phyloP scores from a whole-genome alignment of 768 basidiomycete species.

The Russula virescens region DNA sequence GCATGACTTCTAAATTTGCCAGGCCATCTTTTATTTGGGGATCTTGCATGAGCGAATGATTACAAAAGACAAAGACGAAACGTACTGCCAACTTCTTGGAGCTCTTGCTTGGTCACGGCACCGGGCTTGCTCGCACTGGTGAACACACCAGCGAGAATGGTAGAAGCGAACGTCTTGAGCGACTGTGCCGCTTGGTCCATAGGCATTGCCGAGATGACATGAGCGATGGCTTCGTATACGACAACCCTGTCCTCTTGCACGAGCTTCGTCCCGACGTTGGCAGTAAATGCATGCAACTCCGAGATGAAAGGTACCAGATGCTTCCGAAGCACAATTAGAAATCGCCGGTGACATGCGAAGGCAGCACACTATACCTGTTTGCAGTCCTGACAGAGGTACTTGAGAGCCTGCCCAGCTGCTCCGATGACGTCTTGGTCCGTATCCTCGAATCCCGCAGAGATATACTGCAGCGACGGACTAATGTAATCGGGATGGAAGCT shows the following conservation, averaged over 20 bases:
- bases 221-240: constrained; percentile 93
- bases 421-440: constrained; percentile 76
- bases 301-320: constrained; percentile 91
- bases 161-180: constrained; percentile 79
- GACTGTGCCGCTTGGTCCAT: constrained; percentile 83
- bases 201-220: constrained; percentile 92
- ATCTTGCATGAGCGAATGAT: constrained; percentile 17
- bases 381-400: constrained; percentile 96
- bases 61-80: constrained; percentile 9
- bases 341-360: constrained; percentile 3
- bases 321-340: constrained; percentile 34
- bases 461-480: constrained; percentile 78
- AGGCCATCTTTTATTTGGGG: constrained; percentile 76
- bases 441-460: constrained; percentile 87
- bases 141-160: constrained; percentile 77
- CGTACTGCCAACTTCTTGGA: constrained; percentile 64
- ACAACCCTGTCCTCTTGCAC: constrained; percentile 83
- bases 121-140: constrained; percentile 48
- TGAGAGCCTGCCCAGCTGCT: constrained; percentile 93
- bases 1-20: constrained; percentile 91
- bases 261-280: constrained; percentile 71
- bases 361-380: constrained; percentile 52
- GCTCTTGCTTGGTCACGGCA: constrained; percentile 61
- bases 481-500: constrained; percentile 85
- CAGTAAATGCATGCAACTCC: constrained; percentile 84